phyloP scores from a whole-genome alignment of 176 grass and related monocot genomes.

The Paspalum vaginatum region DNA sequence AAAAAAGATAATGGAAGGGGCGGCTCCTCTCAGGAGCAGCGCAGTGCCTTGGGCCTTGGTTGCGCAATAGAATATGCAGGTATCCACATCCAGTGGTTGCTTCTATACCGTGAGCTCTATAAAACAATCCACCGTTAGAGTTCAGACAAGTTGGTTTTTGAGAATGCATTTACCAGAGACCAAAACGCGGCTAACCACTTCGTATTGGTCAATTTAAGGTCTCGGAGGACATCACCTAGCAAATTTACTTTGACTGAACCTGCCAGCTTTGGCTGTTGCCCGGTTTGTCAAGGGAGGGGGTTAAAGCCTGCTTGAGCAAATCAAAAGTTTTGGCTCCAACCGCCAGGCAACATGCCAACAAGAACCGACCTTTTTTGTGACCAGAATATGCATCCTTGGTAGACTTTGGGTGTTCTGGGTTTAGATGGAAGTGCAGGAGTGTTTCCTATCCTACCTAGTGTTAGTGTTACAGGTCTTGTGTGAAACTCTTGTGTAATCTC shows the following conservation, averaged over 20 bases:
- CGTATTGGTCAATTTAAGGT: slow-evolving; percentile 1
- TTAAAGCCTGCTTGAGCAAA: not conserved
- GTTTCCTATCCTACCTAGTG: slow-evolving; percentile 14
- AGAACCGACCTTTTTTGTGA: not conserved
- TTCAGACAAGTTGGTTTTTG: not conserved
- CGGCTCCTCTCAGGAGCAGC: too few relatives aligned
- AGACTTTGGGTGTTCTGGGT: not conserved
- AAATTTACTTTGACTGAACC: not conserved
- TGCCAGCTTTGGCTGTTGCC: not conserved
- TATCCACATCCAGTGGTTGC: slow-evolving; percentile 23
- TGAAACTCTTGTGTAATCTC: not conserved
- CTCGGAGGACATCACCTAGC: slow-evolving; percentile 18
- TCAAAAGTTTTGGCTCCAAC: not conserved
- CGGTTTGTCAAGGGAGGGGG: not conserved
- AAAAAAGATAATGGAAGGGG: too few relatives aligned
- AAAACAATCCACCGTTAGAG: not conserved
- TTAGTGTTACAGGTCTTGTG: slow-evolving; percentile 4
- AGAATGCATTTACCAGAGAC: slow-evolving; percentile 19
- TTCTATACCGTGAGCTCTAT: not conserved
- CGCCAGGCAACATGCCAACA: not conserved
- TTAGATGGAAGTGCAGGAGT: not conserved
- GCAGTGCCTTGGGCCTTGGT: not conserved
- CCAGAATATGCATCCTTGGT: not conserved
- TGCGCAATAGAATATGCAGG: not conserved
- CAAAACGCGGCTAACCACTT: slow-evolving; percentile 9